A percentile compares a stretch with the other conserved stretches of the same genome.
Evolutionary conservation across 306 rosid species (phyloP).

Genomic region (Arachis hypogaea): DNA sequence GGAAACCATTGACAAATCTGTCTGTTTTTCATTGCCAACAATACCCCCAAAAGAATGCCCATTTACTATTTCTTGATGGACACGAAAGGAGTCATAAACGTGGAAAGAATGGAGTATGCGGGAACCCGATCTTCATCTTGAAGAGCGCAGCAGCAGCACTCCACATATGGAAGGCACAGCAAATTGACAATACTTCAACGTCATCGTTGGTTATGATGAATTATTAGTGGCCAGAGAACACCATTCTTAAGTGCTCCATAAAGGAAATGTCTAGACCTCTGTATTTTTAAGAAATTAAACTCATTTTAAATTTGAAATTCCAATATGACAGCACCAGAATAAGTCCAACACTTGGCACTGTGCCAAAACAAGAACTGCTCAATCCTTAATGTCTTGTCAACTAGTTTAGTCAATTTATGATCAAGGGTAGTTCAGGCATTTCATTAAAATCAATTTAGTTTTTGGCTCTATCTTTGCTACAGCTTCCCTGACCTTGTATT

Average conservation of each 20-base stretch:
- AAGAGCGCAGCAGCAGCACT: not conserved
- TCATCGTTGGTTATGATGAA: conserved; percentile 15
- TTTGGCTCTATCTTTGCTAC: conserved; percentile 58
- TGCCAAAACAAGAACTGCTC: conserved; percentile 26
- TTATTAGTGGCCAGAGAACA: conserved; percentile 36
- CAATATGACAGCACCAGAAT: conserved; percentile 10
- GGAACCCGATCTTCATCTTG: not conserved
- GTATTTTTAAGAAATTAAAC: not conserved
- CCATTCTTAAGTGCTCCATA: not conserved
- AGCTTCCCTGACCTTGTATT: conserved; percentile 47
- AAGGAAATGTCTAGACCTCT: no score
- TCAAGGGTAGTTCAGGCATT: conserved; percentile 63
- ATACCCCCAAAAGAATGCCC: not conserved
- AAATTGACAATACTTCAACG: conserved; percentile 24
- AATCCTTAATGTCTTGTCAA: conserved; percentile 26
- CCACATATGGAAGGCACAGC: not conserved
- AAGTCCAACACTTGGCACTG: not conserved
- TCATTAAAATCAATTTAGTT: conserved; percentile 36
- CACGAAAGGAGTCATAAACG: not conserved
- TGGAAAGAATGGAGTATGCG: not conserved
- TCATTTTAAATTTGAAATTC: not conserved
- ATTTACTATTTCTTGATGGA: not conserved
- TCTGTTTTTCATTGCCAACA: not conserved
- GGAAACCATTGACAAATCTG: conserved; percentile 10
- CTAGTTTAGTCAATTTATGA: conserved; percentile 15